Evolutionary conservation across 345 rosid genomes (phyloP).

Genomic region (Eucalyptus cloeziana): DNA sequence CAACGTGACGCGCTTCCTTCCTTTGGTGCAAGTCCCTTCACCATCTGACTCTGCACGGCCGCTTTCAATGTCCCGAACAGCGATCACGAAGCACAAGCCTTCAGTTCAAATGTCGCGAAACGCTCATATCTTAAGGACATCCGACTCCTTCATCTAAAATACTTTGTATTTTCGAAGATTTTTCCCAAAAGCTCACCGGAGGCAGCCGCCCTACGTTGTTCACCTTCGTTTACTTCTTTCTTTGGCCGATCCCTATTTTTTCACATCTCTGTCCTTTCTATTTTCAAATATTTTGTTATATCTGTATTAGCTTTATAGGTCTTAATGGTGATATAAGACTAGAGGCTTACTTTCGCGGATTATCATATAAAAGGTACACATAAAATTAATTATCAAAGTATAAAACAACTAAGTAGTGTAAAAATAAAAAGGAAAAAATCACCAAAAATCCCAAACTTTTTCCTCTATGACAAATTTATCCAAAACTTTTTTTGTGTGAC

Average conservation of each 20-base stretch:
- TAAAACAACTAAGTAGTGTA: background rate
- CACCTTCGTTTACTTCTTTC: no score
- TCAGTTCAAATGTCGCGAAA: background rate
- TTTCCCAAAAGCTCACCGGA: no score
- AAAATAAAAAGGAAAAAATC: no score
- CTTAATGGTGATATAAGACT: background rate
- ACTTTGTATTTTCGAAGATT: no score
- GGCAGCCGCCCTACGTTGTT: no score
- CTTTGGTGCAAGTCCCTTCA: no score
- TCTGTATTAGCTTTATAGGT: background rate
- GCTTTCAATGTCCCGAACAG: background rate
- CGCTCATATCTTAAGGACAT: background rate
- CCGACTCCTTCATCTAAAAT: background rate
- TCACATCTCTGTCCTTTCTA: no score
- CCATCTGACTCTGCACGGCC: background rate
- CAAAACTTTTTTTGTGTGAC: rapidly evolving
- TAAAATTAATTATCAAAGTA: no score
- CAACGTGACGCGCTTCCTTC: background rate
- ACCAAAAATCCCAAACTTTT: rapidly evolving
- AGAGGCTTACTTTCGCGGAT: background rate
- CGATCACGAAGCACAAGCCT: background rate
- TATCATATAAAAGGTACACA: background rate
- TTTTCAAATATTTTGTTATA: no score
- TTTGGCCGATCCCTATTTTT: no score
- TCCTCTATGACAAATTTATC: rapidly evolving